A percentile compares a stretch with the other conserved stretches of the same genome.
These are phyloP conservation scores for Rosa persica DNA, from an alignment of 306 rosid genomes.

Conservation along the genomic window DNA sequence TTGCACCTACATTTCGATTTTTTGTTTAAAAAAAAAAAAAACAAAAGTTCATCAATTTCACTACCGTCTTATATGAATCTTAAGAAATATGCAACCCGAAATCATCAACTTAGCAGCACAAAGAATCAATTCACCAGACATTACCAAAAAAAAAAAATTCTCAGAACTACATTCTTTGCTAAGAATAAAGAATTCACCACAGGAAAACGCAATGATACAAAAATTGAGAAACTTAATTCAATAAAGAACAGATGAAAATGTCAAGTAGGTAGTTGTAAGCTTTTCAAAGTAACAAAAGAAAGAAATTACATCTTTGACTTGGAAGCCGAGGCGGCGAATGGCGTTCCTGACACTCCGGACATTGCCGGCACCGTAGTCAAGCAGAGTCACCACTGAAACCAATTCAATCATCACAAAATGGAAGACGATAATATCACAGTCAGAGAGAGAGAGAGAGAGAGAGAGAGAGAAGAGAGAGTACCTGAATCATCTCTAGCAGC, in stretches of 20 bases:
- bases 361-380: conserved; percentile 94
- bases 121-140: background rate
- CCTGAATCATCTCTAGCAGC: conserved; percentile 55
- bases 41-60: background rate
- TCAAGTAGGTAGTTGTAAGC: too few relatives aligned
- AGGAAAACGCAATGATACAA: background rate
- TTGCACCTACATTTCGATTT: conserved; percentile 57
- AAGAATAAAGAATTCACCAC: background rate
- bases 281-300: background rate
- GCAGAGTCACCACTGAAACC: conserved; percentile 73
- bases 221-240: background rate
- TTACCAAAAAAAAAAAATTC: background rate
- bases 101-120: background rate
- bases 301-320: conserved; percentile 71
- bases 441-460: background rate
- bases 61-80: background rate
- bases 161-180: background rate
- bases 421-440: background rate
- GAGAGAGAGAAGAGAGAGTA: conserved; percentile 31
- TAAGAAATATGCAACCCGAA: background rate
- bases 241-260: background rate
- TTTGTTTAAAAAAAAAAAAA: background rate
- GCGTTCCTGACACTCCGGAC: conserved; percentile 93
- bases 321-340: conserved; percentile 73
- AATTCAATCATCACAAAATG: background rate